A percentile compares a stretch with the other conserved stretches of the same genome.
These are phyloP conservation scores for Geranomyces michiganensis DNA, from an alignment of 192 early-diverging fungal species.

Conservation along the genomic window DNA sequence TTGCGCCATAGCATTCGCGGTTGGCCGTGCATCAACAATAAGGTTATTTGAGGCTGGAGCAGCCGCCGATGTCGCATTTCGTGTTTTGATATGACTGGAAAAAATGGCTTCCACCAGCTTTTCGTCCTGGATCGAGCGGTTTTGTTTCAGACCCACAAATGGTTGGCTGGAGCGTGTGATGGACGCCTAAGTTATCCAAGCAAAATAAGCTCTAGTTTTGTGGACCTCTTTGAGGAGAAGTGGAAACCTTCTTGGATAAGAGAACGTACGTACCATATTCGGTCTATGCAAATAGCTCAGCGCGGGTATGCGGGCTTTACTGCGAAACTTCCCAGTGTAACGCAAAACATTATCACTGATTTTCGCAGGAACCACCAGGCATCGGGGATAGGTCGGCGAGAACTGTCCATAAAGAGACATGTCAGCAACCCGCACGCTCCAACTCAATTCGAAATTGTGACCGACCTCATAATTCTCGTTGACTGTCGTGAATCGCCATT, in stretches of 20 bases:
- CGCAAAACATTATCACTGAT: constrained; percentile 90
- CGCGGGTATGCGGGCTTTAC: constrained; percentile 87
- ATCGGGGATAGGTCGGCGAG: constrained; percentile 84
- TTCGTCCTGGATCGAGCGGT: constrained; percentile 95
- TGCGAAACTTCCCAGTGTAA: constrained; percentile 87
- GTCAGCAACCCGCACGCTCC: background rate
- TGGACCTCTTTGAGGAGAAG: too few relatives aligned
- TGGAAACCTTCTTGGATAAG: too few relatives aligned
- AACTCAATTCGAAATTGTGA: background rate
- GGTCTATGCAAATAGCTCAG: constrained; percentile 85
- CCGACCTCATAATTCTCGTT: constrained; percentile 75
- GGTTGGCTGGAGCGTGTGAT: constrained; percentile 96
- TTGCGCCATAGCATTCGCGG: constrained; percentile 92
- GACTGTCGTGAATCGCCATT: constrained; percentile 79
- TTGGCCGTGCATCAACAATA: constrained; percentile 95
- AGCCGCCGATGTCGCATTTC: background rate
- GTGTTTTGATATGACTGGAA: constrained; percentile 48
- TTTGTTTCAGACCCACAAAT: constrained; percentile 93
- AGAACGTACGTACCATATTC: constrained; percentile 60
- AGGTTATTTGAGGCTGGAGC: constrained; percentile 60
- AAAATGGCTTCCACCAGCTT: constrained; percentile 94
- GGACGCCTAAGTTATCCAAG: constrained; percentile 56
- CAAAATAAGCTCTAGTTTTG: background rate
- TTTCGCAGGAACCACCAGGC: constrained; percentile 78
- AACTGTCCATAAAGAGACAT: constrained; percentile 53